Evolutionary conservation across 2,329 filamentous ascomycete species (phyloP), one percentile per base, ranked within the genome.

Genomic region (Aspergillus piperis): DNA sequence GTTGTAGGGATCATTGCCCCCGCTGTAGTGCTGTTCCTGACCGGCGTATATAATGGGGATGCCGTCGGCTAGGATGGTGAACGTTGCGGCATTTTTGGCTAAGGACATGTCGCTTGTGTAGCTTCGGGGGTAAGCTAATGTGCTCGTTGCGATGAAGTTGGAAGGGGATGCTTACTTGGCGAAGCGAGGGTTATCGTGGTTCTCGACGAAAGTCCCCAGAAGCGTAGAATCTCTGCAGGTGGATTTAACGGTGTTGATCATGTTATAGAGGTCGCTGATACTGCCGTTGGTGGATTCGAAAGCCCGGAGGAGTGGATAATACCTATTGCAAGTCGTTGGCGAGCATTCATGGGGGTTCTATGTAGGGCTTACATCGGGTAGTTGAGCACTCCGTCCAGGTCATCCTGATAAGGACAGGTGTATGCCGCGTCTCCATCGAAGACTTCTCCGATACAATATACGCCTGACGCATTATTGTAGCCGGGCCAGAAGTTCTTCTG

Each of bases 31-130:
- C 69, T 89, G 87, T 71, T 90, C 88, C 60, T 87, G 85, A n/a
- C 87, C 88, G 58, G 88, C 82, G 73, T 89, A 90, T 54, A 89
- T 68, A 53, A 89, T 86, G 2, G 86, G 87, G 55, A 89, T 86
- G 3, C 87, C 87, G 56, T 88, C 75, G 1, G 74, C 67, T 5
- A 90, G 79, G 47, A 90, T 81, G 11, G 83, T 81, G 66, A 85
- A 89, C 0, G 86, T 80, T 42, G 89, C 78, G 2, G 83, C 82
- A 66, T 89, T 90, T 73, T 86, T 85, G 23, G 86, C 82, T 1
- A 86, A 79, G 3, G 73, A 69, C 5, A 67, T 66, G 55, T 76
- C 73, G 15, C 59, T 51, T 7, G 73, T 75, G 59, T 75, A 75
- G 8, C 70, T 69, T 36, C 44, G 32, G 19, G 10, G 10, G n/a